A percentile compares a stretch with the other conserved stretches of the same genome.
Conservation (phyloP, 495 filamentous ascomycete genomes). For the Lepraria neglecta region DNA sequence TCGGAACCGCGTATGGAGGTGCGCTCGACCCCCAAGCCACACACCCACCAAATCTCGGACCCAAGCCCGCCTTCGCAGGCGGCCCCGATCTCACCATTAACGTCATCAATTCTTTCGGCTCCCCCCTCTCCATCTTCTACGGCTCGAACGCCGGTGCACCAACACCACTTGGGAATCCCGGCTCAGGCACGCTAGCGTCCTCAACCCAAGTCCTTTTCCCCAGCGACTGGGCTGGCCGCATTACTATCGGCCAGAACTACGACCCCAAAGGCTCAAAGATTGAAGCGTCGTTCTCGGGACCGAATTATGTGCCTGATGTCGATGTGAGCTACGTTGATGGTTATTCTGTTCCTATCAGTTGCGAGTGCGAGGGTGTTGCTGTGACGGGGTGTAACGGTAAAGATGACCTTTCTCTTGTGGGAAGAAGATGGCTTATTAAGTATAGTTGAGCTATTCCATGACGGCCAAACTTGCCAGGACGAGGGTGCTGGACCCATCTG, state of each 20-base stretch:
- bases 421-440: background rate
- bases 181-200: conserved; percentile 14
- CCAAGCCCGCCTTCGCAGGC: conserved; percentile 12
- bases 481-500: conserved; percentile 20
- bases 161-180: conserved; percentile 19
- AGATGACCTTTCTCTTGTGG: background rate
- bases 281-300: conserved; percentile 16
- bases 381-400: conserved; percentile 28
- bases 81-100: conserved; percentile 18
- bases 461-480: conserved; percentile 23
- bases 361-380: conserved; percentile 25
- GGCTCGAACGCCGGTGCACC: conserved; percentile 22
- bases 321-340: conserved; percentile 27
- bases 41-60: background rate
- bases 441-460: conserved; percentile 20
- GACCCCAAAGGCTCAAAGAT: conserved; percentile 22
- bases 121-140: conserved; percentile 20
- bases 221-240: conserved; percentile 18
- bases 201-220: conserved; percentile 19
- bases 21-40: conserved; percentile 14
- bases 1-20: conserved; percentile 18
- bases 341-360: conserved; percentile 27
- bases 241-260: conserved; percentile 20
- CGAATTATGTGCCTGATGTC: conserved; percentile 20
- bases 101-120: conserved; percentile 19